Percentiles rank a stretch among this genome's conserved stretches.
These are phyloP conservation scores for Leccinum disarticulatum DNA, from an alignment of 768 basidiomycete species.

Conservation along the genomic window DNA sequence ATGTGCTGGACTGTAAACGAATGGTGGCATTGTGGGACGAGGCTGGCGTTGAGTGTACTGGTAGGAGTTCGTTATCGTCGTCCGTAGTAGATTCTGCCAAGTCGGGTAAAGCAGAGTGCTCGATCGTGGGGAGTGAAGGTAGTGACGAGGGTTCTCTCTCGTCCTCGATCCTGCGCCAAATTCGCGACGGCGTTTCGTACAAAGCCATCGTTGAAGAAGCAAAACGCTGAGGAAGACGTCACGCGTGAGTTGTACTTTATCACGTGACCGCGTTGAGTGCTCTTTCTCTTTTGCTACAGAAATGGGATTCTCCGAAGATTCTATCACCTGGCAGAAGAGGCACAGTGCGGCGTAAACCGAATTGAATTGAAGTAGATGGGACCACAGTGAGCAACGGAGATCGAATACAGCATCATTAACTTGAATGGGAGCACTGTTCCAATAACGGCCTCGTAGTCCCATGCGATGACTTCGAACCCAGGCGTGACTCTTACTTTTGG, in stretches of 20 bases:
- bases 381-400: too few species aligned
- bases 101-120: constrained; percentile 55
- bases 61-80: constrained; percentile 46
- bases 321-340: too few species aligned
- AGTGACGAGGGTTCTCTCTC: constrained; percentile 78
- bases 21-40: constrained; percentile 52
- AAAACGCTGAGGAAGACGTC: constrained; percentile 8
- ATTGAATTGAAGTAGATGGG: too few species aligned
- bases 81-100: constrained; percentile 34
- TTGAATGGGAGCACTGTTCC: too few species aligned
- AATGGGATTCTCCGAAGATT: too few species aligned
- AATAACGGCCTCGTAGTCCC: too few species aligned
- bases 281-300: too few species aligned
- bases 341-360: too few species aligned
- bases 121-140: constrained; percentile 71
- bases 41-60: constrained; percentile 68
- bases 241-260: constrained; percentile 19
- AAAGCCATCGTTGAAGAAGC: constrained; percentile 36
- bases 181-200: constrained; percentile 80
- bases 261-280: constrained; percentile 26
- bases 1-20: constrained; percentile 51
- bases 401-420: too few species aligned
- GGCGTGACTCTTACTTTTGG: too few species aligned
- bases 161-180: constrained; percentile 83
- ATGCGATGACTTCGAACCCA: too few species aligned